Evolutionary conservation across 345 rosid species (phyloP), one percentile per base, ranked within the genome.

Genomic region (Boechera stricta): DNA sequence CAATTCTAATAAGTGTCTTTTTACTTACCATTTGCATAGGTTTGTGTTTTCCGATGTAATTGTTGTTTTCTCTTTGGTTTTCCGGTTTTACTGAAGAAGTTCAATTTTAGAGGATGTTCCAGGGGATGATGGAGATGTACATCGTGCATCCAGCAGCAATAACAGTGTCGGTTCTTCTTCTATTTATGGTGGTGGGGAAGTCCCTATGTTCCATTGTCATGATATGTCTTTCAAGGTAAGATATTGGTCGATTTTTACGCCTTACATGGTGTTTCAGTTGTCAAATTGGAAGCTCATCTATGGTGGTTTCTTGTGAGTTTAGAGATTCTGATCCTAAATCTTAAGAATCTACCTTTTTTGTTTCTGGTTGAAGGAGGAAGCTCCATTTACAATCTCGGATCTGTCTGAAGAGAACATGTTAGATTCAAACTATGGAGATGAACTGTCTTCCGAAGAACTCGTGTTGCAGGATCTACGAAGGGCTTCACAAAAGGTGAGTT

Each of bases 401-500:
- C 68, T 68, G 72, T 64, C 53, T 48, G 63, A 74, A 64, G 83
- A 83, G 56, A 67, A 61, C 54, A 71, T 71, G 67, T 16, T 73
- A 36, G 66, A 79, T 33, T 52, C 44, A 53, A 36, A 60, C 52
- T 48, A 36, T 32, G 67, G 64, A 0, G 83, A 77, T 48, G 85
- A 83, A 44, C 28, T 77, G 64, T 80, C 95, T 54, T 48, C 83
- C 1, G 95, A 90, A 78, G 89, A 86, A 82, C 79, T 84, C 11
- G 91, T 85, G 44, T 67, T 94, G 52, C 85, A 79, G 77, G 95
- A 92, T 65, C 88, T 94, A 57, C 87, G 84, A 76, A 83, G 51
- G 69, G 94, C 86, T 84, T 87, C 82, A 84, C 36, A 74, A 59
- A 89, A 87, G 90, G 98, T 91, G 58, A 77, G 73, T 57, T 42